Evolutionary conservation across 1,139 yeast species (phyloP).

Genomic region (Hemisphaericaspora lyxosophila): DNA sequence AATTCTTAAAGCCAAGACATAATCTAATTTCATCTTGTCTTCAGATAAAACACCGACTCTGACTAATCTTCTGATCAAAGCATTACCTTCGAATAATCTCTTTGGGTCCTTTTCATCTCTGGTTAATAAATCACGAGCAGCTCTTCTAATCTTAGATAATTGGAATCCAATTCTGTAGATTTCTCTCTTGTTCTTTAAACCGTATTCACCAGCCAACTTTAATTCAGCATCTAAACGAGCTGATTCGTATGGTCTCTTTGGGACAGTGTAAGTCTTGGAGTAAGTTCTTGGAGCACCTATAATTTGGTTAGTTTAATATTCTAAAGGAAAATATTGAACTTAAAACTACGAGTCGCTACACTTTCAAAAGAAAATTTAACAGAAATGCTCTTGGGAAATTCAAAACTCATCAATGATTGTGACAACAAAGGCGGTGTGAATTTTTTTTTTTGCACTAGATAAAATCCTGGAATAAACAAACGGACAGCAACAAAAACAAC

Average conservation of each 20-base stretch:
- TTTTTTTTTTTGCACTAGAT: too few relatives aligned
- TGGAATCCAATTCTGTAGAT: slow-evolving; percentile 98
- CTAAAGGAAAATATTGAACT: slow-evolving; percentile 1
- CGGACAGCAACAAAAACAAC: too few relatives aligned
- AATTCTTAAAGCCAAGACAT: slow-evolving; percentile 95
- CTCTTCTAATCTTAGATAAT: slow-evolving; percentile 99
- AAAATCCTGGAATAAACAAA: too few relatives aligned
- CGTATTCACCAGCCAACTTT: slow-evolving; percentile 99
- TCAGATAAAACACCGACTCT: slow-evolving; percentile 99
- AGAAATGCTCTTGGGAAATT: slow-evolving; percentile 4
- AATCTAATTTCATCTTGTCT: slow-evolving; percentile 99
- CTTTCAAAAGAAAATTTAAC: background rate
- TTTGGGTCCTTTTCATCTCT: slow-evolving; percentile 99
- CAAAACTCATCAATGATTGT: slow-evolving; percentile 3
- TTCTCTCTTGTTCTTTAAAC: slow-evolving; percentile 99
- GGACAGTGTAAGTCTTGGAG: slow-evolving; percentile 99
- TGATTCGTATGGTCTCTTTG: slow-evolving; percentile 98
- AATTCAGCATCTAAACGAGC: slow-evolving; percentile 99
- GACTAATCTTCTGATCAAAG: slow-evolving; percentile 96
- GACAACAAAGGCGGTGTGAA: background rate
- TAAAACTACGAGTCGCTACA: slow-evolving; percentile 8
- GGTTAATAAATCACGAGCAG: slow-evolving; percentile 99
- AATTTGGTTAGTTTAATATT: slow-evolving; percentile 25
- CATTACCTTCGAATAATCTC: slow-evolving; percentile 99
- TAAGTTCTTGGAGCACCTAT: slow-evolving; percentile 96